Percentiles rank a stretch among this genome's conserved stretches.
phyloP scores from a whole-genome alignment of 2,329 filamentous ascomycete species.

The Didymella glomerata region DNA sequence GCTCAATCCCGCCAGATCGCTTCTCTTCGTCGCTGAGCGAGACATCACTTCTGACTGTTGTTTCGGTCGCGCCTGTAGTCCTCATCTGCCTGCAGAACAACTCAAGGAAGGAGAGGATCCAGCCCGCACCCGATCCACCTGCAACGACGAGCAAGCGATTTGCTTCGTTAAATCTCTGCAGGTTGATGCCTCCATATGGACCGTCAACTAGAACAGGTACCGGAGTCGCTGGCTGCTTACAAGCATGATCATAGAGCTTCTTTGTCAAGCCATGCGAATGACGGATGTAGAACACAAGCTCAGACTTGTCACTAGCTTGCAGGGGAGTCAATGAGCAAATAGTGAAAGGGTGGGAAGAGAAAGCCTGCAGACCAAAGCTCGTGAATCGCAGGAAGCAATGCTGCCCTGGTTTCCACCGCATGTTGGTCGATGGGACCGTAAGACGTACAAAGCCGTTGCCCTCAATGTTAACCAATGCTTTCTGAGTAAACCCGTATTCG shows the following conservation, averaged over 20 bases:
- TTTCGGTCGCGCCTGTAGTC: too few relatives aligned
- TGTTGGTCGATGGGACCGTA: constrained; percentile 36
- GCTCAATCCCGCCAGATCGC: too few relatives aligned
- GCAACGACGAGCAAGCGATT: constrained; percentile 60
- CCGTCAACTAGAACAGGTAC: constrained; percentile 64
- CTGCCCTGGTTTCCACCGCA: constrained; percentile 62
- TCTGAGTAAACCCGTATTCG: constrained; percentile 58
- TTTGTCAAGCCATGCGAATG: constrained; percentile 61
- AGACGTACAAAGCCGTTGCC: constrained; percentile 33
- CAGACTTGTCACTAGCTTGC: constrained; percentile 16
- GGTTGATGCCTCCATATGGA: constrained; percentile 64
- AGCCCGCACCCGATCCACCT: constrained; percentile 66
- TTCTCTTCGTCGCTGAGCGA: neutral
- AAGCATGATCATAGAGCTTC: constrained; percentile 42
- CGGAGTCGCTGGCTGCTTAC: constrained; percentile 26
- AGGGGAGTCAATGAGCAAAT: constrained; percentile 59
- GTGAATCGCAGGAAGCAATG: constrained; percentile 65
- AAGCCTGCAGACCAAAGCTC: constrained; percentile 51
- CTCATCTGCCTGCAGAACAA: constrained; percentile 19
- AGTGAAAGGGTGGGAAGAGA: constrained; percentile 65
- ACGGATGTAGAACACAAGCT: constrained; percentile 64
- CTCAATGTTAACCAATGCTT: constrained; percentile 51
- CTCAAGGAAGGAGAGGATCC: constrained; percentile 60
- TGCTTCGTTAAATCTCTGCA: constrained; percentile 35
- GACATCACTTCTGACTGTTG: rapidly evolving